These are phyloP conservation scores for Phaeosphaeriaceae sp. DNA, from an alignment of 2,329 filamentous ascomycete genomes.

Conservation along the genomic window DNA sequence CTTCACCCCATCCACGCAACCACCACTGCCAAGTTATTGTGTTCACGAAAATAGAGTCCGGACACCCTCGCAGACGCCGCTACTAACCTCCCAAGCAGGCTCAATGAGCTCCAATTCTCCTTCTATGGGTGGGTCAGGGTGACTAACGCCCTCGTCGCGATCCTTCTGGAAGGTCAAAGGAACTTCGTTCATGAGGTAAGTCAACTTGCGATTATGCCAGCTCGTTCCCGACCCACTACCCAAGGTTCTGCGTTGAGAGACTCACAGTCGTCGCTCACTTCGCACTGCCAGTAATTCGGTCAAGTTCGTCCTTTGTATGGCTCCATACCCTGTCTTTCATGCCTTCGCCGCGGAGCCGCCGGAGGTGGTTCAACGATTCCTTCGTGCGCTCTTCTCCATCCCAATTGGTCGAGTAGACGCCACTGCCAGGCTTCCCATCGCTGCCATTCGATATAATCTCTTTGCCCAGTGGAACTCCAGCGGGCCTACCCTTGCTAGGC, in stretches of 20 bases:
- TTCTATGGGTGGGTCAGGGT: not conserved
- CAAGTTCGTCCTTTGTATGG: slow-evolving; percentile 35
- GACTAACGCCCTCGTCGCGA: not conserved
- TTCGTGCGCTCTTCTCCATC: slow-evolving; percentile 20
- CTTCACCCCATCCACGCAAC: no score
- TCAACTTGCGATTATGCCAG: no score
- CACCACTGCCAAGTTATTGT: not conserved
- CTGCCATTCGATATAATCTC: not conserved
- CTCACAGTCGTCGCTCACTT: slow-evolving; percentile 3
- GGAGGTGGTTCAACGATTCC: slow-evolving; percentile 10
- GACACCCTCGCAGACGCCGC: slow-evolving; percentile 3
- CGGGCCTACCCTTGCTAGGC: slow-evolving; percentile 14
- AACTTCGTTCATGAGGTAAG: slow-evolving; percentile 4
- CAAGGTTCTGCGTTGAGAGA: no score
- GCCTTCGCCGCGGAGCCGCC: slow-evolving; percentile 24
- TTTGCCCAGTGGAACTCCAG: slow-evolving; percentile 7
- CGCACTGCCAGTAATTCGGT: not conserved
- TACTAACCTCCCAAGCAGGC: slow-evolving; percentile 3
- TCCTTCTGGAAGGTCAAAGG: slow-evolving; percentile 5
- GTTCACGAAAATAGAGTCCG: not conserved
- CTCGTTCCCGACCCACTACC: no score
- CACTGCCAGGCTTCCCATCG: slow-evolving; percentile 27
- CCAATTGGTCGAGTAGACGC: slow-evolving; percentile 29
- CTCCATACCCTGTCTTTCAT: slow-evolving; percentile 35
- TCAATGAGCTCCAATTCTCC: slow-evolving; percentile 6